These are phyloP conservation scores for Pseudocercospora musae DNA, from an alignment of 2,329 filamentous ascomycete genomes.

Conservation along the genomic window DNA sequence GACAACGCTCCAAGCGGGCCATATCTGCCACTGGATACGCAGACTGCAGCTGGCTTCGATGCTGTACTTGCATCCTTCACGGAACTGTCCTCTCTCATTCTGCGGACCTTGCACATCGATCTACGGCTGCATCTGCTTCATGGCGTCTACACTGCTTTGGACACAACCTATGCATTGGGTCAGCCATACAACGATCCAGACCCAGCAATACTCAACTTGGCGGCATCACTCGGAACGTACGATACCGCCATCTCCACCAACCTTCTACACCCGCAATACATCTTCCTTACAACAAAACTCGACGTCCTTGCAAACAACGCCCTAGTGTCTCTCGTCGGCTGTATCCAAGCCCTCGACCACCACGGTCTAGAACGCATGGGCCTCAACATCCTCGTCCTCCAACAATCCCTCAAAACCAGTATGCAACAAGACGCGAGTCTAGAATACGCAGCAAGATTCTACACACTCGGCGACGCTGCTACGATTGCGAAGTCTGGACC, in stretches of 20 bases:
- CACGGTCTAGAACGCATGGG: constrained; percentile 84
- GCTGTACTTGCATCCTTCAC: constrained; percentile 79
- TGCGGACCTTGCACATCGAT: constrained; percentile 85
- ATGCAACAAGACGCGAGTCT: constrained; percentile 69
- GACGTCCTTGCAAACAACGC: constrained; percentile 74
- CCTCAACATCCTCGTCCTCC: constrained; percentile 88
- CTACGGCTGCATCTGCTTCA: constrained; percentile 81
- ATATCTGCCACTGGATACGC: constrained; percentile 81
- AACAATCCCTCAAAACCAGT: constrained; percentile 90
- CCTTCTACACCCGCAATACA: constrained; percentile 64
- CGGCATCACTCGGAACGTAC: constrained; percentile 78
- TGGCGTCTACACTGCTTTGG: constrained; percentile 61
- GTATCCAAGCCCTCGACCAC: constrained; percentile 77
- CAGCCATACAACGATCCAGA: constrained; percentile 75
- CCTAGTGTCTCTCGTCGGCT: constrained; percentile 66
- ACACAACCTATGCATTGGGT: constrained; percentile 53
- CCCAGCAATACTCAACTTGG: constrained; percentile 75
- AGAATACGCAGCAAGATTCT: constrained; percentile 63
- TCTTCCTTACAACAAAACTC: constrained; percentile 74
- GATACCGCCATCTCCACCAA: constrained; percentile 76
- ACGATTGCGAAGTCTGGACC: constrained; percentile 37
- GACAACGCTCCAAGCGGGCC: constrained; percentile 54
- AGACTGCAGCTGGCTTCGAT: constrained; percentile 86
- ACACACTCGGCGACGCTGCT: constrained; percentile 58
- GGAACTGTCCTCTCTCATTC: constrained; percentile 71